Base-by-base conservation (phyloP, 768 basidiomycete species). In the Lentinus tigrinus region DNA sequence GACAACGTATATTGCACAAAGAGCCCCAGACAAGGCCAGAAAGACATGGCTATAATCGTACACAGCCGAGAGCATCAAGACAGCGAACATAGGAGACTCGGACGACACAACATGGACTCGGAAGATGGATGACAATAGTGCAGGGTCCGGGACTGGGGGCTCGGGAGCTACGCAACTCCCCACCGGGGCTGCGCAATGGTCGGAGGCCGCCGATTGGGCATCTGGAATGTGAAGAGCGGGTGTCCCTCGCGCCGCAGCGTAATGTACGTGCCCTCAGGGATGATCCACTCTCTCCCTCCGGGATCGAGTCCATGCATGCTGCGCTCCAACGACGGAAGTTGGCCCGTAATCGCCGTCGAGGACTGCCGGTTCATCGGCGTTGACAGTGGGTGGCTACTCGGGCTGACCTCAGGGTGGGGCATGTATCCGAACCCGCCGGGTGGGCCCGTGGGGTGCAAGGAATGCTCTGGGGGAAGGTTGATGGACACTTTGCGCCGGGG, bases 211-310 rank as follows among this genome's bases (percentile, higher is more conserved):
- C 36, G 8, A 16, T 8, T 37, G 36, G 39, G 39, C 39, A 40
- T 40, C 39, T 40, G 39, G 14, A 40, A 40, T 6, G 17, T 8
- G 14, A 5, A 40, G 14, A 11, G 10, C 39, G 14, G 39, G 6
- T 40, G 39, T 5, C 39, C 39, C 14, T 5, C 17, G 16, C 53
- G 38, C 53, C 37, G 26, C n/a, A 54, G 26, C 19, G 53, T 47
- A 43, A 54, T 54, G 39, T 54, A 54, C 26, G 53, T 14, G 19
- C 53, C 53, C 16, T 44, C 53, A 16, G 31, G 26, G 9, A 54
- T 39, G 28, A 17, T 54, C 43, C 53, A 54, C 31, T 46, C 42
- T 44, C 43, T n/a, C 53, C 53, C 9, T n/a, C 27, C 11, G 53
- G 53, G 44, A 54, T 46, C 40, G 38, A 19, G 28, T 34, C 21